A percentile compares a stretch with the other conserved stretches of the same genome.
Conservation (phyloP, 1,284 basidiomycete species). For the Leccinum pachyderme region DNA sequence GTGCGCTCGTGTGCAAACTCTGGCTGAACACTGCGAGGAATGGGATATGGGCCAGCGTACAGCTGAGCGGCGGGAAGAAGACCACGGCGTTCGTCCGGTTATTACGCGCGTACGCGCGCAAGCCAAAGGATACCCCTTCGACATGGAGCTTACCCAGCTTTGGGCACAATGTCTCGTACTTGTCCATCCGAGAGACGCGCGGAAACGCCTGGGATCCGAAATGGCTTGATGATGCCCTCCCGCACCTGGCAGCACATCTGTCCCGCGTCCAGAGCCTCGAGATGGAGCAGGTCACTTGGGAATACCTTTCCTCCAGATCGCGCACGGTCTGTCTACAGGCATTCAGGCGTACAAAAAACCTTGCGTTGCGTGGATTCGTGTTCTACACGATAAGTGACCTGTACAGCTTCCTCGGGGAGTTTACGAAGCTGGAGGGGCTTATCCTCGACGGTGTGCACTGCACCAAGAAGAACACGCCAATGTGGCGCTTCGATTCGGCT, state of each 20-base stretch:
- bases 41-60: constrained; percentile 30
- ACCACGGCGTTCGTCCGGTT: constrained; percentile 21
- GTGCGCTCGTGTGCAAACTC: constrained; percentile 34
- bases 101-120: constrained; percentile 16
- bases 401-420: constrained; percentile 30
- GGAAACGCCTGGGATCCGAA: constrained; percentile 34
- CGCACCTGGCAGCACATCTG: constrained; percentile 21
- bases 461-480: constrained; percentile 15
- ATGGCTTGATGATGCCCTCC: constrained; percentile 32
- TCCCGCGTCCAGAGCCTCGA: constrained; percentile 22
- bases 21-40: constrained; percentile 33
- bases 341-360: constrained; percentile 22
- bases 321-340: constrained; percentile 26
- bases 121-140: not conserved
- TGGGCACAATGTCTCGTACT: constrained; percentile 21
- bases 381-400: constrained; percentile 30
- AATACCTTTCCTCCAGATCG: constrained; percentile 31
- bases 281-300: constrained; percentile 34
- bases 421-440: constrained; percentile 27
- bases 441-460: constrained; percentile 32
- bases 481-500: constrained; percentile 7
- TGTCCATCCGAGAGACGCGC: constrained; percentile 33
- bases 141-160: constrained; percentile 21
- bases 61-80: constrained; percentile 19
- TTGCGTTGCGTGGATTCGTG: constrained; percentile 27